Evolutionary conservation across 2,329 filamentous ascomycete genomes (phyloP).

Genomic region (Fusarium torreyae): DNA sequence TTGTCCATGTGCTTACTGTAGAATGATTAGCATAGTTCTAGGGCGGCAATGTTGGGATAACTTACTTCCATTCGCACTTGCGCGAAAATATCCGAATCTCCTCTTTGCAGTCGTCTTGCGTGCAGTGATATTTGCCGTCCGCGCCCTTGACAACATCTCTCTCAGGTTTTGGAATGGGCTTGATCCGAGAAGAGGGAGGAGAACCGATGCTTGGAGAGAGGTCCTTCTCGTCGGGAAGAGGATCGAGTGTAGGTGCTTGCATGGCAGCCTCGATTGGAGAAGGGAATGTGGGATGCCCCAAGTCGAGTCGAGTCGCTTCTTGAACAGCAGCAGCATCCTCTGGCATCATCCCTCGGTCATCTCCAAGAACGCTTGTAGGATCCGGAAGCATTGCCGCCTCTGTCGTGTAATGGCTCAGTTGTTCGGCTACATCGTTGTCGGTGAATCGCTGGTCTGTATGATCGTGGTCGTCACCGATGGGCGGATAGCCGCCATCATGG

Average conservation of each 20-base stretch:
- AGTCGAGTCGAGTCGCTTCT: conserved; percentile 58
- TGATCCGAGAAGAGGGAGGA: conserved; percentile 60
- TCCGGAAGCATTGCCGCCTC: conserved; percentile 58
- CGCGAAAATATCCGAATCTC: conserved; percentile 78
- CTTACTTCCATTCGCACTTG: conserved; percentile 96
- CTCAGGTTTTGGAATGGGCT: conserved; percentile 72
- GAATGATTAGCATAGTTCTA: conserved; percentile 43
- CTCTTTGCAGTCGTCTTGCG: conserved; percentile 77
- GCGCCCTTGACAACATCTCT: conserved; percentile 73
- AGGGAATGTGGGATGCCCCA: conserved; percentile 54
- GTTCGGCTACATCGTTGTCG: conserved; percentile 61
- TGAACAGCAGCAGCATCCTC: conserved; percentile 58
- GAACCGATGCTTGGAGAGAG: conserved; percentile 53
- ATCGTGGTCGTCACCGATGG: conserved; percentile 63
- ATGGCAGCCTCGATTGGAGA: conserved; percentile 55
- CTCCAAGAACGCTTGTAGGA: conserved; percentile 56
- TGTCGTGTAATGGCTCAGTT: conserved; percentile 61
- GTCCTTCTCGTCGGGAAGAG: conserved; percentile 55
- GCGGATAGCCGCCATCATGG: conserved; percentile 64
- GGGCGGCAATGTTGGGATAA: conserved; percentile 44
- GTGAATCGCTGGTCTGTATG: conserved; percentile 60
- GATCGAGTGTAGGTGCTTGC: conserved; percentile 52
- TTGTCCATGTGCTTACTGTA: conserved; percentile 97
- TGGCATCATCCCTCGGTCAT: conserved; percentile 55
- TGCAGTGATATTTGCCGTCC: conserved; percentile 84